A percentile compares a stretch with the other conserved stretches of the same genome.
Conservation (phyloP, 148 eudicot species). For the Salicornia ramosissima region DNA sequence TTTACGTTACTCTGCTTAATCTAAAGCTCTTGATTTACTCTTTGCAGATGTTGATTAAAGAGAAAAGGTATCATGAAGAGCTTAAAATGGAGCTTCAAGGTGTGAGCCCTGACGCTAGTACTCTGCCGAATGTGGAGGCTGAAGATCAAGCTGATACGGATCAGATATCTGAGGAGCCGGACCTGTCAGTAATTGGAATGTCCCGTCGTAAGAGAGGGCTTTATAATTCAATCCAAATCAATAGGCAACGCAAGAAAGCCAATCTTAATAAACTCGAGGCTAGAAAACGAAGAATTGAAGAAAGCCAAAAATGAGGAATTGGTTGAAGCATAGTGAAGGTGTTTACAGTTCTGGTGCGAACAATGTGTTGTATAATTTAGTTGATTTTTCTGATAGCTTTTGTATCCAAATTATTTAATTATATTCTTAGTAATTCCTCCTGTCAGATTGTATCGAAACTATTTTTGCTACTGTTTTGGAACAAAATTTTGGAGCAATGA, state of each 20-base stretch:
- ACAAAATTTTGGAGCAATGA: too few species aligned
- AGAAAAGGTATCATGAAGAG: conserved; percentile 67
- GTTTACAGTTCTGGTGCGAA: background rate
- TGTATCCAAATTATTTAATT: too few species aligned
- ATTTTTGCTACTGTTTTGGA: too few species aligned
- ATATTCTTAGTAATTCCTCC: too few species aligned
- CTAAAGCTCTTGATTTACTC: background rate
- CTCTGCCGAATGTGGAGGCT: conserved; percentile 24
- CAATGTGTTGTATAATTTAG: background rate
- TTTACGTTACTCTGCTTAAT: background rate
- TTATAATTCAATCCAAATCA: conserved; percentile 46
- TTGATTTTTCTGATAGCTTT: too few species aligned
- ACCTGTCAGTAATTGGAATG: conserved; percentile 45
- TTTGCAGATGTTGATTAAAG: conserved; percentile 45
- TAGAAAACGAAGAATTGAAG: conserved; percentile 43
- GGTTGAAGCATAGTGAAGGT: background rate
- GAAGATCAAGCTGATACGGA: conserved; percentile 24
- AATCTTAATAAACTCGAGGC: conserved; percentile 31
- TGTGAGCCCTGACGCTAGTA: conserved; percentile 15
- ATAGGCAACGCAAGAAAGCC: conserved; percentile 41
- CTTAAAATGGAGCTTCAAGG: conserved; percentile 58
- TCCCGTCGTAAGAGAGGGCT: conserved; percentile 51
- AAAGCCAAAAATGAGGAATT: conserved; percentile 16
- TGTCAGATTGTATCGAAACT: too few species aligned
- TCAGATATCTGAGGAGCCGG: conserved; percentile 37